Base-by-base conservation (phyloP, 331 rosid genomes). In the Dryas integrifolia region DNA sequence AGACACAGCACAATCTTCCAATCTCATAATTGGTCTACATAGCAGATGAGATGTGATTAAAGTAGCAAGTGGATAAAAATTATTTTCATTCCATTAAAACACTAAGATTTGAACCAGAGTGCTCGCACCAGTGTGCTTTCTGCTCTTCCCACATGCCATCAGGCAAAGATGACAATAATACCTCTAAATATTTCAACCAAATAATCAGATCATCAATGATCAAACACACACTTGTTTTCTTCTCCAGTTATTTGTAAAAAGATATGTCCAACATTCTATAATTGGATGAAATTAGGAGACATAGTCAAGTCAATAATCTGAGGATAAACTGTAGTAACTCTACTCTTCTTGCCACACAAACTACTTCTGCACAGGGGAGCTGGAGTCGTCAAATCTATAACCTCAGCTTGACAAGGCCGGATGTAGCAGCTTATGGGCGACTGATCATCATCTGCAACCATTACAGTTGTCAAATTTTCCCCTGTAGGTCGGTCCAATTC, bases 341-440 rank as follows among this genome's bases (percentile, higher is more conserved):
- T 88, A 75, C 92, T 84, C 83, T 80, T 90, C 81, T 81, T 79
- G 38, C 83, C 77, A 1, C 68, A 79, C 35, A 81, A 64, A 77
- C 84, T 57, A 2, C 55, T 80, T 84, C 90, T 80, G 76, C 91
- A 78, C 55, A 78, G 61, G 7, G 97, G 90, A 52, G 98, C 81
- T 65, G 98, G 98, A 7, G 95, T 89, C 48, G 86, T 81, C 83
- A 94, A 53, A 77, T 94, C 97, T 43, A 94, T 83, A 49, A 94
- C 72, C 72, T 89, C 98, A 58, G 81, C 86, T 52, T 79, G 87
- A 64, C 55, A 61, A 24, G 86, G 82, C 62, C 72, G 56, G 47
- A 40, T 8, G 61, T 50, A 48, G 58, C 50, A 75, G 49, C 67
- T 66, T 4, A 70, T 67, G 7, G 56, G 67, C 16, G 75, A 79